Evolutionary conservation across 2,329 filamentous ascomycete genomes (phyloP), one percentile per base, ranked within the genome.

Genomic region (Fusarium napiforme): DNA sequence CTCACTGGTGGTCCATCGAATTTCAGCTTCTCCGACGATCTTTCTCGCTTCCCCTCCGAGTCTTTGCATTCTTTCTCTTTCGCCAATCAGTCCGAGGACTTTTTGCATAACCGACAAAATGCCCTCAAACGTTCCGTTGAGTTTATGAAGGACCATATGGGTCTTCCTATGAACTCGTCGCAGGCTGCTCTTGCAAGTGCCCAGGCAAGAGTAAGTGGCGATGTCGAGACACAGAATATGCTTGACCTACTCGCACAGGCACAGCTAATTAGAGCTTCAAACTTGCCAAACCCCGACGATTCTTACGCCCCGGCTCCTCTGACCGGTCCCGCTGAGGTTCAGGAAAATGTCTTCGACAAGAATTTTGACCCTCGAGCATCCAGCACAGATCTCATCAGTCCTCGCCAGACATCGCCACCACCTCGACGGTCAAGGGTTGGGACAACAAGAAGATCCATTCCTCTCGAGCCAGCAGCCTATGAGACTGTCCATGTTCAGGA

Each of bases 11-110:
- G 87, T 10, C 91, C 92, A 30, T 85, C 87, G 26, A 95, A 94
- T 28, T 94, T 94, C 30, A 89, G 89, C 70, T 94, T 95, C 79
- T 89, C 91, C 78, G 96, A 98, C 85, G 96, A 99, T 80, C 89
- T 99, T 50, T 92, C 92, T 50, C 92, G 95, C 57, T 99, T 99
- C 80, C 96, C 96, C 3, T 94, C 94, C 76, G 96, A 99, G 81
- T 99, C 96, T 10, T 86, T 99, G 52, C 96, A 99, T 83, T 99
- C 96, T 4, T 99, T 99, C 84, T 98, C 96, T 18, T 99, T 99
- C 82, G 94, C 96, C 45, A 94, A 97, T 76, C 95, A 97, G 82
- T 96, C 95, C 7, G 95, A 97, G 79, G 96, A 98, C 71, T 91
- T 94, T 71, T 87, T 98, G 63, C 93, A 97, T 81, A 97, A 90